Base-by-base conservation (phyloP, 805 yeast species). In the Candida manassasensis region DNA sequence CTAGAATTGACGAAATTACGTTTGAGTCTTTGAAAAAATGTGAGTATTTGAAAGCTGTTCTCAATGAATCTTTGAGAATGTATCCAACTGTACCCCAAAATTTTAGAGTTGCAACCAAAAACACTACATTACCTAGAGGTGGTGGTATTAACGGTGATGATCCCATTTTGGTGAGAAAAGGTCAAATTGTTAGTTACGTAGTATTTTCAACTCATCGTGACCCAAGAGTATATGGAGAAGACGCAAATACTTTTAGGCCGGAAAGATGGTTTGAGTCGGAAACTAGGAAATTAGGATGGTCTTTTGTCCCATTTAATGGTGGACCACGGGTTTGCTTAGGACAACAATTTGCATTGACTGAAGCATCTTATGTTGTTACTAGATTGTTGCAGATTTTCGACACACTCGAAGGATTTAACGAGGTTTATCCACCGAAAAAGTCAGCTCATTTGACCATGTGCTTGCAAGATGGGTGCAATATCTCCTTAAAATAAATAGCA, bases 241-340 rank as follows among this genome's bases (percentile, higher is more conserved):
- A 73, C 38, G 70, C 75, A 13, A 41, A 47, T 18, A 63, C 50
- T 36, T 73, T 71, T 52, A 53, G 63, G 19, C 79, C 79, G 6
- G 74, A 67, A 42, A 59, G 79, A 38, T 74, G 79, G 79, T 39
- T 34, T 28, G 45, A 39, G 27, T 53, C 52, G 22, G 60, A 55
- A 27, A 48, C 45, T 21, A 63, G 61, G 40, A 49, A 48, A 35
- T 53, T 59, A 34, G 65, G 69, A 2, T 71, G 77, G 73, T 71
- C 69, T 8, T 73, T 66, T 50, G 53, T 73, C 34, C 78, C 78
- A 19, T 73, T 73, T 52, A 71, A 71, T 41, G 76, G 77, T 27
- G 79, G 79, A 3, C 79, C 79, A 16, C 55, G 79, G 42, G 71
- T 73, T 38, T 74, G 79, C 45, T 57, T 74, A 39, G 79, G 79